Conservation (phyloP, 208 protist genomes). For the Angomonas desouzai region DNA sequence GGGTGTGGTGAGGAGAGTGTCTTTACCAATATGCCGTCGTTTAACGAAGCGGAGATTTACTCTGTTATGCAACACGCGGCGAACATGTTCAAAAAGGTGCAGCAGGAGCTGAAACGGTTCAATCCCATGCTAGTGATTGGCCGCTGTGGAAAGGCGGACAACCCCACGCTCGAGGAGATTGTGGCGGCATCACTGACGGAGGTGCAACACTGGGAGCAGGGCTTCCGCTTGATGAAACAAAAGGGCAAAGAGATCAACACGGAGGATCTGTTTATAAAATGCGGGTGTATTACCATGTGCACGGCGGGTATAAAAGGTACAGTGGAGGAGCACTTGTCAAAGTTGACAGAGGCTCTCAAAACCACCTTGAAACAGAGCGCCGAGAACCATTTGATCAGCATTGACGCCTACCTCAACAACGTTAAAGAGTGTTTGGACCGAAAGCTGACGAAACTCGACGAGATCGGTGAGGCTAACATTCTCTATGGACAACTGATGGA, state of each 20-base stretch:
- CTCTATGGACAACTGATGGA: conserved; percentile 76
- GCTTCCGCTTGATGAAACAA: conserved; percentile 93
- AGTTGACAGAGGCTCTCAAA: conserved; percentile 85
- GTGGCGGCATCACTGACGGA: conserved; percentile 83
- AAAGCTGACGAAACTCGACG: conserved; percentile 91
- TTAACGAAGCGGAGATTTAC: conserved; percentile 86
- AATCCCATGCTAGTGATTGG: conserved; percentile 89
- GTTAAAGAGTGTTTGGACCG: conserved; percentile 67
- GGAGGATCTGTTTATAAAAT: conserved; percentile 91
- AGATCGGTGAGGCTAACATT: conserved; percentile 90
- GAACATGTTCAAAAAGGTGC: conserved; percentile 86
- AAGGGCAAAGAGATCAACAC: conserved; percentile 94
- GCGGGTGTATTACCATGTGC: conserved; percentile 92
- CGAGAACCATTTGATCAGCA: conserved; percentile 63
- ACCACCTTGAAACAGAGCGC: conserved; percentile 82
- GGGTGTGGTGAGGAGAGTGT: conserved; percentile 70
- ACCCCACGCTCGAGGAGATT: conserved; percentile 86
- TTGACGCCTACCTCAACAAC: conserved; percentile 83
- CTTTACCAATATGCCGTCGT: conserved; percentile 88
- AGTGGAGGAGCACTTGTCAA: conserved; percentile 92
- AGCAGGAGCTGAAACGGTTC: conserved; percentile 85
- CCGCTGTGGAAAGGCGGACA: conserved; percentile 62
- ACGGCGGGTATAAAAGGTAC: conserved; percentile 91
- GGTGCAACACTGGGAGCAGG: conserved; percentile 95
- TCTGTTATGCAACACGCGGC: conserved; percentile 91